These are phyloP conservation scores for Misopates orontium DNA, from an alignment of 257 asterid species.

Conservation along the genomic window DNA sequence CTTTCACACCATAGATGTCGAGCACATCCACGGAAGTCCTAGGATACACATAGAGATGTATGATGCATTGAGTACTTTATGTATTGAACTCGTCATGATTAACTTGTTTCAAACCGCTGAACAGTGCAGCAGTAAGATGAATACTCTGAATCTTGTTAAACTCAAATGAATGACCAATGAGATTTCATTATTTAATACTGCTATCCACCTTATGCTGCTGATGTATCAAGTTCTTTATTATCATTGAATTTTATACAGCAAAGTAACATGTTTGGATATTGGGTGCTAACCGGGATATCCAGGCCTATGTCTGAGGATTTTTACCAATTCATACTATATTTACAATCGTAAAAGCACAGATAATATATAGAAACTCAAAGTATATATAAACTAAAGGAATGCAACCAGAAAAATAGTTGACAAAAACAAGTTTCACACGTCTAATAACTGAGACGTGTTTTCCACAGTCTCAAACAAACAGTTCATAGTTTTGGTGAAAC, in stretches of 20 bases:
- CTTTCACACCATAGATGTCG: neutral
- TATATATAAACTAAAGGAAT: too few relatives aligned
- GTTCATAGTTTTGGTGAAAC: too few relatives aligned
- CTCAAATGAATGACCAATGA: neutral
- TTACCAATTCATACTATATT: too few relatives aligned
- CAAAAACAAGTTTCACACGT: too few relatives aligned
- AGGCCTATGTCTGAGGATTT: neutral
- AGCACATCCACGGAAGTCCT: too few relatives aligned
- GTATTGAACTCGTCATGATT: neutral
- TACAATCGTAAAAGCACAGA: too few relatives aligned
- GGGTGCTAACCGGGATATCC: neutral
- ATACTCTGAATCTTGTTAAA: neutral
- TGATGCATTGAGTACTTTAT: neutral
- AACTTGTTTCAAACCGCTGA: neutral
- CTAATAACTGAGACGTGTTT: too few relatives aligned
- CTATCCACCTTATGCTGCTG: neutral
- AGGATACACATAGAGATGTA: constrained; percentile 2
- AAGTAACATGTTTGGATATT: neutral
- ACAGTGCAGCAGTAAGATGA: neutral
- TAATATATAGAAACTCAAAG: too few relatives aligned
- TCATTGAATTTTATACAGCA: neutral
- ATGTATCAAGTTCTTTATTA: neutral
- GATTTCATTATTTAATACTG: neutral
- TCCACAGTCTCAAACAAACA: too few relatives aligned
- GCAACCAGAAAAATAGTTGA: too few relatives aligned